These are phyloP conservation scores for Rhizopogon sp. DNA, from an alignment of 768 basidiomycete genomes.

Conservation along the genomic window DNA sequence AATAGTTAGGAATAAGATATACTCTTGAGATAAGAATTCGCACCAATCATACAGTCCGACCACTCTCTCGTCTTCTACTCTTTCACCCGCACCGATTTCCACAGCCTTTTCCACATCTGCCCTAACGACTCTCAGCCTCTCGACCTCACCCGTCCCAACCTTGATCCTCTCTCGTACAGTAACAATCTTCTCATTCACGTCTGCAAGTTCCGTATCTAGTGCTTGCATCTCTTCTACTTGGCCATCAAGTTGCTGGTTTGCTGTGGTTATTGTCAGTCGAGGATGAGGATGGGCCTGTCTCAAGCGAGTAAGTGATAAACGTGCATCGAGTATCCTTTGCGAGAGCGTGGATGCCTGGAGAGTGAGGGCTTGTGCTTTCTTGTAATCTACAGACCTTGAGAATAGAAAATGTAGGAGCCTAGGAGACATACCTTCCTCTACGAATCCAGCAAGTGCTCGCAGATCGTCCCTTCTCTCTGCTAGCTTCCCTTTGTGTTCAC, in stretches of 20 bases:
- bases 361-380: slow-evolving; percentile 46
- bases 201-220: slow-evolving; percentile 62
- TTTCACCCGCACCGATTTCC: slow-evolving; percentile 49
- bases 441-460: slow-evolving; percentile 55
- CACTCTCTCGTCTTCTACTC: slow-evolving; percentile 58
- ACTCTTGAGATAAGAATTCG: slow-evolving; percentile 12
- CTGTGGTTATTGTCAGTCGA: slow-evolving; percentile 70
- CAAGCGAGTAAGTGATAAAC: slow-evolving; percentile 73
- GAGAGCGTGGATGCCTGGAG: slow-evolving; percentile 55
- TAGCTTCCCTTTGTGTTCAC: slow-evolving; percentile 57
- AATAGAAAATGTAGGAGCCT: background rate
- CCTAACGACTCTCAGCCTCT: slow-evolving; percentile 52
- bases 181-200: slow-evolving; percentile 44
- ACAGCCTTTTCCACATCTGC: slow-evolving; percentile 63
- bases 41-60: slow-evolving; percentile 70
- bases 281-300: slow-evolving; percentile 78
- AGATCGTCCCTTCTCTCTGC: slow-evolving; percentile 61
- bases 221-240: slow-evolving; percentile 79
- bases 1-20: background rate
- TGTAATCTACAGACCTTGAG: slow-evolving; percentile 46
- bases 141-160: slow-evolving; percentile 46
- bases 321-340: slow-evolving; percentile 78
- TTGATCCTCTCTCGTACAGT: slow-evolving; percentile 61
- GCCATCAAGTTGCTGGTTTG: slow-evolving; percentile 65
- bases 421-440: slow-evolving; percentile 55